phyloP scores from a whole-genome alignment of 1,139 yeast genomes.

The Lodderomyces metapsilosis region DNA sequence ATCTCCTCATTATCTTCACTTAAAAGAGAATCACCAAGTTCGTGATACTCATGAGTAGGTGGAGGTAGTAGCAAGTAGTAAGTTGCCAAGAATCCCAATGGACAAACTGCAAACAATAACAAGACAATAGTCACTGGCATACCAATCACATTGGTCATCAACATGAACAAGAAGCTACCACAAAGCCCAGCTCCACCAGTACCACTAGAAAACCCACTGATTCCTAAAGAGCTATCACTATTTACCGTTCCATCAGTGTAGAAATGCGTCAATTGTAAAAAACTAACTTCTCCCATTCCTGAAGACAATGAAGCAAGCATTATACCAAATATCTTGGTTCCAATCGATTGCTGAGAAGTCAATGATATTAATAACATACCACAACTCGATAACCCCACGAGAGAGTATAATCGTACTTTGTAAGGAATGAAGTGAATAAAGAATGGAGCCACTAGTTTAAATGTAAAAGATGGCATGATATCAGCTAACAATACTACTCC shows the following conservation, averaged over 20 bases:
- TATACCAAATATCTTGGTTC: conserved; percentile 62
- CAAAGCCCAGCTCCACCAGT: conserved; percentile 93
- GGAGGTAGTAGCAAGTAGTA: conserved; percentile 30
- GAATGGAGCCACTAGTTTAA: conserved; percentile 78
- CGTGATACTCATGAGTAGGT: conserved; percentile 12
- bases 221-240: conserved; percentile 32
- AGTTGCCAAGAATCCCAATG: conserved; percentile 33
- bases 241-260: conserved; percentile 27
- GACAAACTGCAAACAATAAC: conserved; percentile 34
- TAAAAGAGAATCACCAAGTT: conserved; percentile 6
- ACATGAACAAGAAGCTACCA: conserved; percentile 58
- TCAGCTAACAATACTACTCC: conserved; percentile 85
- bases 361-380: conserved; percentile 79
- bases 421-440: conserved; percentile 69
- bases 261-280: conserved; percentile 78
- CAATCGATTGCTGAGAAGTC: conserved; percentile 23
- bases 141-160: conserved; percentile 38
- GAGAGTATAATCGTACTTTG: conserved; percentile 45
- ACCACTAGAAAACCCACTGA: conserved; percentile 90
- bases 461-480: conserved; percentile 73
- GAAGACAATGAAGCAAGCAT: conserved; percentile 78
- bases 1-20: conserved; percentile 22
- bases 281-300: conserved; percentile 89
- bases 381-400: conserved; percentile 59
- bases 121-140: conserved; percentile 31